Conservation (phyloP, 2,329 filamentous ascomycete genomes). For the Drechslerella dactyloides region DNA sequence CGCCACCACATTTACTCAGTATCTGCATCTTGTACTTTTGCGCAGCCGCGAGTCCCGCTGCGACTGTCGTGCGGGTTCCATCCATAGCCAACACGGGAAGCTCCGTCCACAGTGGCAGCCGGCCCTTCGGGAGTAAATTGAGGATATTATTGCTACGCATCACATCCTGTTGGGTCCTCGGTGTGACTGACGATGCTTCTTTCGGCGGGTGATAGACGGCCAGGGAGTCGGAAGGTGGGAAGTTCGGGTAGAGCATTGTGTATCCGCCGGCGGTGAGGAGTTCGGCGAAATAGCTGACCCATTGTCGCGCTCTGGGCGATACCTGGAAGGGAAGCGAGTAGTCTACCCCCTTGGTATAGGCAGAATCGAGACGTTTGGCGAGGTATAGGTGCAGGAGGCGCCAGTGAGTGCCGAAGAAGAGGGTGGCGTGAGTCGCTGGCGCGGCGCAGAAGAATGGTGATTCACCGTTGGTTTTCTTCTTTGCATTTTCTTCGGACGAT, state of each 20-base stretch:
- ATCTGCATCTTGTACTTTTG: constrained; percentile 27
- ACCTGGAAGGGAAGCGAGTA: constrained; percentile 6
- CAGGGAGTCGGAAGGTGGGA: constrained; percentile 64
- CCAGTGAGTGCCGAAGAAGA: constrained; percentile 89
- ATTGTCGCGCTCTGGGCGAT: constrained; percentile 10
- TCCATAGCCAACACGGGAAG: constrained; percentile 30
- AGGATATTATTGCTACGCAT: constrained; percentile 38
- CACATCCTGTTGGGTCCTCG: constrained; percentile 8
- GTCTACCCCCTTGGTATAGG: constrained; percentile 18
- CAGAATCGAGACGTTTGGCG: constrained; percentile 64
- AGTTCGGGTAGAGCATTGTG: constrained; percentile 77
- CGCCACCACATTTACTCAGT: constrained; percentile 26
- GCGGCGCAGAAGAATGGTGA: constrained; percentile 82
- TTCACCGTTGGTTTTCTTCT: constrained; percentile 51
- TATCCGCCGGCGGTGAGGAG: constrained; percentile 79
- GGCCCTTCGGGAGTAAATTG: constrained; percentile 14
- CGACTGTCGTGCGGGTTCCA: constrained; percentile 21
- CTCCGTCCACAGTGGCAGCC: constrained; percentile 26
- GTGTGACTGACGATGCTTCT: constrained; percentile 3
- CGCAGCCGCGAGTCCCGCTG: constrained; percentile 4
- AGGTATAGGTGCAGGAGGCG: constrained; percentile 81
- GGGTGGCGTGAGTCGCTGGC: constrained; percentile 78
- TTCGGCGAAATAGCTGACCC: constrained; percentile 57
- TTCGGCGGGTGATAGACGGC: constrained; percentile 77
- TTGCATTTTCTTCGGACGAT: constrained; percentile 56